Evolutionary conservation across 2,329 filamentous ascomycete species (phyloP).

Genomic region (Byssoonygena ceratinophila): DNA sequence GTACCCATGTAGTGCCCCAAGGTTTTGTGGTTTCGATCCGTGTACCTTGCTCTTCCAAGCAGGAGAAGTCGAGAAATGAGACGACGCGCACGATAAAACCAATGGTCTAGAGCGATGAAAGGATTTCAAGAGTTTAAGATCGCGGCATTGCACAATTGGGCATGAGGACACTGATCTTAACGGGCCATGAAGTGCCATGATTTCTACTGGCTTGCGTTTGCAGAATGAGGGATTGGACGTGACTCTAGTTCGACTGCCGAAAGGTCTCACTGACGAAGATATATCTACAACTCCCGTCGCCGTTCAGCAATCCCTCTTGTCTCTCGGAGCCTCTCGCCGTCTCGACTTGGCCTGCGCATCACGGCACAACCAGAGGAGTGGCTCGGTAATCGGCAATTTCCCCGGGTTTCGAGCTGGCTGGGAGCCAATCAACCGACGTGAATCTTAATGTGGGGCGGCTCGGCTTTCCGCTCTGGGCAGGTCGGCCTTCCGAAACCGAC

Average conservation of each 20-base stretch:
- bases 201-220: background rate
- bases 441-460: background rate
- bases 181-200: background rate
- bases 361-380: background rate
- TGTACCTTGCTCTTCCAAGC: background rate
- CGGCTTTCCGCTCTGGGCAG: background rate
- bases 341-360: background rate
- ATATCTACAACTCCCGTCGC: no score
- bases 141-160: background rate
- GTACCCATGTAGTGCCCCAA: background rate
- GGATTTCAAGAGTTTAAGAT: background rate
- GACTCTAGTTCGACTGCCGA: no score
- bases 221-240: no score
- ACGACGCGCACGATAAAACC: background rate
- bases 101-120: background rate
- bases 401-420: background rate
- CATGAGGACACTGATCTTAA: background rate
- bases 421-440: background rate
- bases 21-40: background rate
- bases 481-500: background rate
- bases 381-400: slow-evolving; percentile 2
- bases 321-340: background rate
- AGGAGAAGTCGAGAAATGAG: background rate
- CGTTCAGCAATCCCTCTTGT: background rate
- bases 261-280: no score